Percentiles rank a stretch among this genome's conserved stretches.
Evolutionary conservation across 345 rosid species (phyloP).

Genomic region (Euphorbia lathyris): DNA sequence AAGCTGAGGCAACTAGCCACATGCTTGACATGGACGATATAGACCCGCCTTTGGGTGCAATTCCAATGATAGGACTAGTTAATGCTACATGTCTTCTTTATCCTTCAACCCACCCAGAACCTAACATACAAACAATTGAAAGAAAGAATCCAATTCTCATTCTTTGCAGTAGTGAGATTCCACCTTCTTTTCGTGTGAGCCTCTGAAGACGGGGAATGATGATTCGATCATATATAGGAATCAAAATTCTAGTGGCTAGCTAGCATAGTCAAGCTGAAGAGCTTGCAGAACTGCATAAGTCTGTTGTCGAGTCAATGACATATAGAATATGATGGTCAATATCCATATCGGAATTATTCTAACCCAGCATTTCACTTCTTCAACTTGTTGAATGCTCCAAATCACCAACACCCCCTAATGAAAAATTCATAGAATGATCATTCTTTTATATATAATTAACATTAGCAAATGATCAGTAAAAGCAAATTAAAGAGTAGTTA

Average conservation of each 20-base stretch:
- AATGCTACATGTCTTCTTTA: slow-evolving; percentile 14
- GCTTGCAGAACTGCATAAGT: slow-evolving; percentile 61
- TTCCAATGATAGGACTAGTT: slow-evolving; percentile 13
- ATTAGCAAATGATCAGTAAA: too few relatives aligned
- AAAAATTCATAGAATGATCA: too few relatives aligned
- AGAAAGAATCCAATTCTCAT: slow-evolving; percentile 22
- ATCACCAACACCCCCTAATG: slow-evolving; percentile 33
- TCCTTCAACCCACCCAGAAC: slow-evolving; percentile 20
- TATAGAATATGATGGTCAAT: slow-evolving; percentile 37
- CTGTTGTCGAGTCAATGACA: slow-evolving; percentile 47
- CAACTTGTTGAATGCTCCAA: slow-evolving; percentile 57
- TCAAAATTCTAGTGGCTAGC: slow-evolving; percentile 45
- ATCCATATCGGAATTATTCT: slow-evolving; percentile 62
- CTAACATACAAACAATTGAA: slow-evolving; percentile 6
- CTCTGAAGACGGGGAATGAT: slow-evolving; percentile 41
- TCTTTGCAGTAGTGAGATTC: slow-evolving; percentile 32
- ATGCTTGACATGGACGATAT: slow-evolving; percentile 19
- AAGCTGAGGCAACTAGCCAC: slow-evolving; percentile 29
- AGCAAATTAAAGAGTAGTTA: neutral
- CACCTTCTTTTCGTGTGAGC: slow-evolving; percentile 41
- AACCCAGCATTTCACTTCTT: slow-evolving; percentile 58
- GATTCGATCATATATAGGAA: slow-evolving; percentile 50
- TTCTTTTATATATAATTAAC: too few relatives aligned
- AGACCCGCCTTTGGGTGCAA: slow-evolving; percentile 4
- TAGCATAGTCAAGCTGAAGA: slow-evolving; percentile 53